Evolutionary conservation across 2,329 filamentous ascomycete species (phyloP), one percentile per base, ranked within the genome.

Genomic region (Penicillium sp.): DNA sequence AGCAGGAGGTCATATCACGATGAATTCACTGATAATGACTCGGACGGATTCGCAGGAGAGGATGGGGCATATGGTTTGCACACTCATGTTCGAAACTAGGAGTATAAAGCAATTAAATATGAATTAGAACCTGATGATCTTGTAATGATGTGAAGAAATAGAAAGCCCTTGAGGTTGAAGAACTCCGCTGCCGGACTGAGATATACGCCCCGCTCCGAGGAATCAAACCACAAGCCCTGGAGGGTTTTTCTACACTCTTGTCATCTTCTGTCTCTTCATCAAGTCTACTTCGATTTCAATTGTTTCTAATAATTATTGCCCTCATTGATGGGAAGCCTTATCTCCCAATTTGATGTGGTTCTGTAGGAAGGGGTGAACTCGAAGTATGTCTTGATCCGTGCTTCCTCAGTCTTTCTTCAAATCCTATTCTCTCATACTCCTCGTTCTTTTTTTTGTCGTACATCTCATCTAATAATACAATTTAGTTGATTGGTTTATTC

Each of bases 11-110:
- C 79, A 74, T 74, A 84, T 77, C 76, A 78, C 55, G 79, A 82
- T 51, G 79, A 81, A 29, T 82, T 80, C 58, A 78, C 76, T 18
- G 79, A 80, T 62, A 79, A 80, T 62, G 74, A 81, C 54, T 79
- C 79, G 49, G 76, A 80, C 62, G 70, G 69, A 32, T 71, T 72
- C 56, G 73, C 73, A 26, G 76, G 76, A 57, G 73, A 69, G 13
- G 70, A 72, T 30, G 74, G 77, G 48, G 63, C 69, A 16, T 78
- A 75, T 59, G 69, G 69, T 30, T 63, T 79, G 32, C 76, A 78
- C 65, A 63, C 63, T 9, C 73, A 73, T 59, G 59, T 74, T 41
- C 59, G 34, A 49, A 32, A 34, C 7, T 48, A 40, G 26, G 16
- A 39, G 7, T 19, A 41, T 36, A 46, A 35, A 34, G 16, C 44